Evolutionary conservation across 352 stramenopile genomes (phyloP), one percentile per base, ranked within the genome.

Genomic region (Globisporangium cylindrosporum): DNA sequence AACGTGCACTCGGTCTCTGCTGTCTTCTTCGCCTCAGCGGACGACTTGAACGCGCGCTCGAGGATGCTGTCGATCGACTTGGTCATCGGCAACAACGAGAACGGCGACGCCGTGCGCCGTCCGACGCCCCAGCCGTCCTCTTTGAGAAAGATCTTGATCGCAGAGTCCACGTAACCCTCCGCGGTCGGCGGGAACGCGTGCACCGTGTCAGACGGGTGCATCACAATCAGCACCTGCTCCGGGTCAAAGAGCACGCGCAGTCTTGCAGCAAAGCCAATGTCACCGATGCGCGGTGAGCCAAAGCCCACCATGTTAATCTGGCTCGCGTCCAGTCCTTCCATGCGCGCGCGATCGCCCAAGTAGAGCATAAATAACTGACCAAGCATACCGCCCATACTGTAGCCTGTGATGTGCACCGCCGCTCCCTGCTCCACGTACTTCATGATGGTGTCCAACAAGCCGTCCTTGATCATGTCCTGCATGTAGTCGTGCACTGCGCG

Each of bases 301-400:
- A 95, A 95, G 69, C 86, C 85, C 9, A 95, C 86, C 59, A 92
- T 90, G 67, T 84, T 93, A 69, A 95, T 88, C 63, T 93, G 91
- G 66, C 82, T 94, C 32, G 73, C 73, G 60, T 94, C 86, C 62
- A 81, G 80, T 20, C 77, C 79, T 27, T 88, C 75, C 80, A 93
- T 92, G 29, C 86, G 86, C n/a, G 82, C 83, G 46, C 85, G 82
- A 54, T 94, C 84, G 34, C 86, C 86, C 56, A 92, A 67, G 57
- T 92, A 89, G 14, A 94, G 67, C 81, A 92, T 90, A n/a, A 92
- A 73, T 9, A 94, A 64, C 63, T 94, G 84, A 6, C 84, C 83
- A 4, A 94, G 73, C 83, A 92, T 92, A 9, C 88, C 88, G 7
- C 88, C 88, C 88, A 95, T 95, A 59, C 82, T 92, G 73, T 95